phyloP scores from a whole-genome alignment of 495 filamentous ascomycete genomes.

The Parachaetomium inaequale region DNA sequence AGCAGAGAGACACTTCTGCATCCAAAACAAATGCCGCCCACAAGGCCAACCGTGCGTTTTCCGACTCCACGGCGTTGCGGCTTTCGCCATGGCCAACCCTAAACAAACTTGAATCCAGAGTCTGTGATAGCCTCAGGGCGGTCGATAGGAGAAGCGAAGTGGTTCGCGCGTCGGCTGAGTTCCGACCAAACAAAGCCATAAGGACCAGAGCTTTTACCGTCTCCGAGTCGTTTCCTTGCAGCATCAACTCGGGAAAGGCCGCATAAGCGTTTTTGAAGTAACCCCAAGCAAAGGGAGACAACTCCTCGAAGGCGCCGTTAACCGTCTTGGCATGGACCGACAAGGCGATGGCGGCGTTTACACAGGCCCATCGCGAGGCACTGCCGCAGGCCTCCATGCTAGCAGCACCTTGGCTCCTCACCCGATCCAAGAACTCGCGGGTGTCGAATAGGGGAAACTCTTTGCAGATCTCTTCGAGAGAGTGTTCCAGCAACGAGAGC shows the following conservation, averaged over 20 bases:
- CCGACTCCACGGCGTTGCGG: too few relatives aligned
- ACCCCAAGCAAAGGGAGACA: constrained; percentile 6
- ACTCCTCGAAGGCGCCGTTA: constrained; percentile 6
- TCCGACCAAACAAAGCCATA: neutral
- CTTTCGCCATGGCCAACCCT: too few relatives aligned
- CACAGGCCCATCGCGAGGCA: neutral
- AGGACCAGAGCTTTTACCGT: neutral
- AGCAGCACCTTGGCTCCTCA: too few relatives aligned
- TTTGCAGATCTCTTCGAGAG: too few relatives aligned
- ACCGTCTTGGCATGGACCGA: neutral
- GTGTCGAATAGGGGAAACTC: too few relatives aligned
- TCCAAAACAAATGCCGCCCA: too few relatives aligned
- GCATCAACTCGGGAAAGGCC: constrained; percentile 8
- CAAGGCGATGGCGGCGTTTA: neutral
- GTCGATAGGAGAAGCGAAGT: neutral
- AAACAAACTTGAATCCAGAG: too few relatives aligned
- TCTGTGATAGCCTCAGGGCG: too few relatives aligned
- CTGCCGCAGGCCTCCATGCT: neutral
- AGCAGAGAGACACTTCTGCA: too few relatives aligned
- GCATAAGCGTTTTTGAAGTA: constrained; percentile 20
- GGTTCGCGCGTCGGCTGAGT: neutral
- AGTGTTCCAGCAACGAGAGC: too few relatives aligned
- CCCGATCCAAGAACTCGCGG: too few relatives aligned
- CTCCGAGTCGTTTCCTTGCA: neutral
- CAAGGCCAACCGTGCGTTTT: too few relatives aligned